Percentiles rank a stretch among this genome's conserved stretches.
Conservation (phyloP, 768 basidiomycete genomes). For the Mycena crocata region DNA sequence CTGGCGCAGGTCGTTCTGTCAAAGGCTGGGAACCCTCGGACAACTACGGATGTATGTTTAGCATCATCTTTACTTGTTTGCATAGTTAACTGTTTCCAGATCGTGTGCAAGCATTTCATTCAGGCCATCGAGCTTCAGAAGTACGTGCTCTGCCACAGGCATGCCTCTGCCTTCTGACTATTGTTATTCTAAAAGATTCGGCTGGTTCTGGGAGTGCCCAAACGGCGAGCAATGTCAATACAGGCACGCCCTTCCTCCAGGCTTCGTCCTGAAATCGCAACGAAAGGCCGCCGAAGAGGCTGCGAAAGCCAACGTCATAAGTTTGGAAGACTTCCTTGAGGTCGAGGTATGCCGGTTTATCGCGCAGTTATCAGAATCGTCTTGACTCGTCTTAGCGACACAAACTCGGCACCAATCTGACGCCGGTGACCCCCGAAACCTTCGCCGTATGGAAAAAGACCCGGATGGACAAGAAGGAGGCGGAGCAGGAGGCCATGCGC, state of each 20-base stretch:
- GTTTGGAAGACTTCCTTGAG: conserved; percentile 96
- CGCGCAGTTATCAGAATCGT: conserved; percentile 7
- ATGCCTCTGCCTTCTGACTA: not conserved
- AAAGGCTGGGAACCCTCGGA: conserved; percentile 91
- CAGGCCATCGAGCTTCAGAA: conserved; percentile 94
- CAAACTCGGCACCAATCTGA: conserved; percentile 90
- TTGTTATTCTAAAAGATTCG: conserved; percentile 61
- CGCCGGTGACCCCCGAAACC: conserved; percentile 91
- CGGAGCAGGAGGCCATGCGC: conserved; percentile 83
- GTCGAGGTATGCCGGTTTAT: conserved; percentile 76
- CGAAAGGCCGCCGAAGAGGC: conserved; percentile 94
- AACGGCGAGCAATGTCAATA: conserved; percentile 82
- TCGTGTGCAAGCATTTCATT: conserved; percentile 98
- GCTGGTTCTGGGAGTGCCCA: conserved; percentile 98
- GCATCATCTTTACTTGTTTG: conserved; percentile 4
- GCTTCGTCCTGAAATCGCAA: conserved; percentile 85
- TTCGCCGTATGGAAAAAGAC: conserved; percentile 98
- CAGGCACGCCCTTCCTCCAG: conserved; percentile 91
- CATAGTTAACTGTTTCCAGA: conserved; percentile 67
- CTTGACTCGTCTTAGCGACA: conserved; percentile 71
- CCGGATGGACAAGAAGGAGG: conserved; percentile 93
- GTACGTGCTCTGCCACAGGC: conserved; percentile 47
- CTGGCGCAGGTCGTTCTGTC: conserved; percentile 87
- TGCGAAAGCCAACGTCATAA: conserved; percentile 89
- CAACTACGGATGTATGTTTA: conserved; percentile 83